These are phyloP conservation scores for Boletus eberwhitei DNA, from an alignment of 768 basidiomycete genomes.

Conservation along the genomic window DNA sequence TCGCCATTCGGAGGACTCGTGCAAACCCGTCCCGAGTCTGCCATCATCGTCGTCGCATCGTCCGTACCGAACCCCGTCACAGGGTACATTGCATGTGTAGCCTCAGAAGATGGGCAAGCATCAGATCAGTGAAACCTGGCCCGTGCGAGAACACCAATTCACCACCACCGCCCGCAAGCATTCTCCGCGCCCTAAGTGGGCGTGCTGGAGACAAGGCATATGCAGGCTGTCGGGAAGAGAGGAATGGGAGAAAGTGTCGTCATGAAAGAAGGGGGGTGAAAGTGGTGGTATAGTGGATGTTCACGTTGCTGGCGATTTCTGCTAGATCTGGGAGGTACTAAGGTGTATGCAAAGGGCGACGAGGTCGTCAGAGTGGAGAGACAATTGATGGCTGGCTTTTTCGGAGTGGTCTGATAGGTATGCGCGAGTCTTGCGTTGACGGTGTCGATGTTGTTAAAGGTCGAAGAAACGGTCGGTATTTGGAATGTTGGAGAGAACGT, in stretches of 20 bases:
- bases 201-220: conserved; percentile 12
- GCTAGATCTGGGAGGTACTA: background rate
- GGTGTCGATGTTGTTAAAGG: background rate
- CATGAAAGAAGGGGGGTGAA: background rate
- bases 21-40: background rate
- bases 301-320: background rate
- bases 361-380: background rate
- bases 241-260: background rate
- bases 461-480: background rate
- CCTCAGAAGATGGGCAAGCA: background rate
- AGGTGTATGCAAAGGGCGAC: background rate
- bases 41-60: background rate
- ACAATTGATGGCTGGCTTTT: background rate
- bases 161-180: conserved; percentile 8
- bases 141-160: background rate
- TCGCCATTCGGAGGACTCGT: background rate
- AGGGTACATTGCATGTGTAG: background rate
- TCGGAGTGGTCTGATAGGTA: background rate
- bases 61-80: conserved; percentile 1
- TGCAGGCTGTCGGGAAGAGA: conserved; percentile 3
- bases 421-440: background rate
- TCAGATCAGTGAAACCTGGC: background rate
- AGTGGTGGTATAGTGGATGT: background rate
- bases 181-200: conserved; percentile 17
- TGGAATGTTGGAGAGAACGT: background rate